Percentiles rank a stretch among this genome's conserved stretches.
These are phyloP conservation scores for Chalciporus sp. DNA, from an alignment of 1,284 basidiomycete genomes.

Conservation along the genomic window DNA sequence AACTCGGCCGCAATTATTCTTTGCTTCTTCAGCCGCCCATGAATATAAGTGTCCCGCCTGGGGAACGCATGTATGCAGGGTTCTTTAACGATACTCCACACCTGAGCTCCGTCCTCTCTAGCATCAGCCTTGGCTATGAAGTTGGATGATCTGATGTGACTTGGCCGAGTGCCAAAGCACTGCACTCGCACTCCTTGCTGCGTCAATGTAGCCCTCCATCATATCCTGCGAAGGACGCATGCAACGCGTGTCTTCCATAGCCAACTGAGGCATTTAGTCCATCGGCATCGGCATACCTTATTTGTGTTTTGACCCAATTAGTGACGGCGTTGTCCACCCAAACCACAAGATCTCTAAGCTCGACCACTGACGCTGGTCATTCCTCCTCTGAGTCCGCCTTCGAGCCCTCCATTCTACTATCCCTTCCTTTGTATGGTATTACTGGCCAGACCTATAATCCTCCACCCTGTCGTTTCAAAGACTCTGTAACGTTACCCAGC, in stretches of 20 bases:
- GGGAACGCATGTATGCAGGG: constrained; percentile 4
- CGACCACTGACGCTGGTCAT: too few relatives aligned
- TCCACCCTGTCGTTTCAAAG: neutral
- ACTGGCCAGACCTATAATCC: neutral
- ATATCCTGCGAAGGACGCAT: neutral
- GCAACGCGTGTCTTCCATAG: constrained; percentile 14
- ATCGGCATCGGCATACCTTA: neutral
- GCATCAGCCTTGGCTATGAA: constrained; percentile 1
- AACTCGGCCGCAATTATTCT: neutral
- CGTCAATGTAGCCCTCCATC: neutral
- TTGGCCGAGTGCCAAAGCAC: neutral
- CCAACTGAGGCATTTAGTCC: neutral
- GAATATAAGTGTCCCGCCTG: constrained; percentile 1
- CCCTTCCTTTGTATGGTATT: neutral
- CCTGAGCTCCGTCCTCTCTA: neutral
- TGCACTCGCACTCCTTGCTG: neutral
- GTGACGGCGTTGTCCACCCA: neutral
- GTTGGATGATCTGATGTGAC: constrained; percentile 12
- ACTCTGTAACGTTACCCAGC: neutral
- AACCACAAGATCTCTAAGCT: neutral
- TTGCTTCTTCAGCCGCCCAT: neutral
- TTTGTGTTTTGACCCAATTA: constrained; percentile 4
- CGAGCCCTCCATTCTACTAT: neutral
- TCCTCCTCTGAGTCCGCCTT: neutral
- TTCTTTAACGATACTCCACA: neutral